Evolutionary conservation across 257 asterid genomes (phyloP), one percentile per base, ranked within the genome.

Genomic region (Scutellaria minor): DNA sequence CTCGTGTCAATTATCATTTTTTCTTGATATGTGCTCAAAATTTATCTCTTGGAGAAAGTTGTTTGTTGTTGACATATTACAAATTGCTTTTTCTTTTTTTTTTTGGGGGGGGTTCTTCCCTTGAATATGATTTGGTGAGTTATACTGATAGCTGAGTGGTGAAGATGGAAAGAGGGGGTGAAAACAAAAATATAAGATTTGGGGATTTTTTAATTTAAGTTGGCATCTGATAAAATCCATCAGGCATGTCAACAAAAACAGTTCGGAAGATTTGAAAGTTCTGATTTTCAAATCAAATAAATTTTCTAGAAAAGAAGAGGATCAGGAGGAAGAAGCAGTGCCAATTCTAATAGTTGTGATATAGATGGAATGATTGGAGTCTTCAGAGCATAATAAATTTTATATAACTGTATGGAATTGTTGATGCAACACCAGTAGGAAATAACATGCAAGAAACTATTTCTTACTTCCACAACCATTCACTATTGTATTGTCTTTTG

Each of bases 31-130:
- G 20, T 40, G 50, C 50, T 66, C 63, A n/a, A 35, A 9, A 50
- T 18, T 54, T 8, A 40, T 57, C 48, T 67, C 12, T 48, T 55
- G 5, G 10, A 73, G 55, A 73, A 46, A 78, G 69, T 75, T 48
- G 35, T 65, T 37, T 79, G 77, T 18, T 12, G 66, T 73, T 66
- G 22, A 41, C 66, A 31, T 27, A 55, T 71, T 64, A 15, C 57
- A 39, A 53, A 20, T 45, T 40, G 46, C 55, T 9, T 2, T 48
- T 40, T 48, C 14, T 63, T 39, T 56, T 15, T 59, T 40, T 63
- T 46, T 18, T n/a, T n/a, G n/a, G n/a, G n/a, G n/a, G n/a, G 18
- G 18, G 18, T 5, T 8, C 39, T 55, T 24, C 13, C 13, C 1
- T 35, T 68, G 70, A 13, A 27, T 56, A 59, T 70, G 64, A 50